Base-by-base conservation (phyloP, 306 rosid species). In the Sechiopsis laciniata region DNA sequence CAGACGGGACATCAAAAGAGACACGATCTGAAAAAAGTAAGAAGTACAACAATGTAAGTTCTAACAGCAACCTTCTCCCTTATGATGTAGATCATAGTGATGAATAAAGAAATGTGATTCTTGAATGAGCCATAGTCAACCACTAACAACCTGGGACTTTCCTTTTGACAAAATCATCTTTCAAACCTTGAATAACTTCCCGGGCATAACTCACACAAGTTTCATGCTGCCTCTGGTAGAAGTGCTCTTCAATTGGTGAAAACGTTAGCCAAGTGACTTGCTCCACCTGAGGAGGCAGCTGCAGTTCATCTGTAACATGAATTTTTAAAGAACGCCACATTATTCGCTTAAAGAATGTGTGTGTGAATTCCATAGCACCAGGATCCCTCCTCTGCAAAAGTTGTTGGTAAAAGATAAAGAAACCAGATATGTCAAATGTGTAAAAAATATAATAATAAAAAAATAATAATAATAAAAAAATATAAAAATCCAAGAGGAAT, bases 171-270 rank as follows among this genome's bases (percentile, higher is more conserved):
- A 86, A 78, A 83, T 86, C 96, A 56, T 82, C 85, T 85, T 89
- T 89, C 84, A 94, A 77, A 84, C 81, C 85, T 71, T 85, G 91
- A 80, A 94, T 87, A 76, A 89, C 88, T 85, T 90, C 97, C 76
- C 83, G 90, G 72, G 96, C 94, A 85, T 85, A 87, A 75, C 78
- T 81, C 72, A 85, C 92, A 91, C 97, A 94, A 16, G 84, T 84
- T 85, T 94, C 96, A 61, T 90, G 98, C 85, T 89, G 98, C 88
- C 97, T 87, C 87, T 88, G 95, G 86, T 89, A 94, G 77, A 90
- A 94, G 85, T 94, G 88, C 82, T 90, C 97, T 85, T 90, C 98
- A 76, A 89, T 78, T 55, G 97, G 88, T 71, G 98, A 94, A 80
- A 91, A 85, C 56, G 85, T 78, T 76, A 94, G 97, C 96, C 92